Evolutionary conservation across 179 eudicot genomes (phyloP).

Genomic region (Nepenthes alata): DNA sequence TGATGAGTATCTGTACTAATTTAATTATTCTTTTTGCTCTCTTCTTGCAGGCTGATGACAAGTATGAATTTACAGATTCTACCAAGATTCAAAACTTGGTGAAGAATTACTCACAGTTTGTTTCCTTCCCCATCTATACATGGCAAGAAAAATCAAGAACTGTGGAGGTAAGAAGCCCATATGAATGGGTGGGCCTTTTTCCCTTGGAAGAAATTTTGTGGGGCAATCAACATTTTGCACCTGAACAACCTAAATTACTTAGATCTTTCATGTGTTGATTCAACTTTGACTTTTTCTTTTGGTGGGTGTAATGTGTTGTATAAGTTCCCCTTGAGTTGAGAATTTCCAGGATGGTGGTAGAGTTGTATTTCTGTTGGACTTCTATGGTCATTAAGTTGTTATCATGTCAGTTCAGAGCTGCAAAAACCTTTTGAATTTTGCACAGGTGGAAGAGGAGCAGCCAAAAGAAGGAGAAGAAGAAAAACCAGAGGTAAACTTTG

Average conservation of each 20-base stretch:
- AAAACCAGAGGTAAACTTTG: conserved; percentile 48
- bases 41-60: conserved; percentile 76
- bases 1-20: not conserved
- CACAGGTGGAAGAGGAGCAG: conserved; percentile 91
- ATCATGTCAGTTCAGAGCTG: not conserved
- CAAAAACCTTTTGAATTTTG: conserved; percentile 5
- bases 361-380: not conserved
- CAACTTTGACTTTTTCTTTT: too few species aligned
- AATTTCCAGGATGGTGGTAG: not conserved
- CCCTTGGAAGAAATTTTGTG: too few species aligned
- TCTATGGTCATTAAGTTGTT: not conserved
- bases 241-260: too few species aligned
- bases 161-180: conserved; percentile 49
- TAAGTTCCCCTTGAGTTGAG: not conserved
- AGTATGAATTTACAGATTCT: conserved; percentile 84
- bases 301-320: too few species aligned
- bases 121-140: conserved; percentile 93
- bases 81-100: conserved; percentile 64
- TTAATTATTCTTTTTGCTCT: conserved; percentile 3
- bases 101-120: conserved; percentile 95
- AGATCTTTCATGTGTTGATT: too few species aligned
- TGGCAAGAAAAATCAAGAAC: conserved; percentile 97
- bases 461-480: conserved; percentile 90
- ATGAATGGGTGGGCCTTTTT: too few species aligned
- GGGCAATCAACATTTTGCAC: too few species aligned